These are phyloP conservation scores for Elongisporangium undulatum DNA, from an alignment of 352 stramenopile species.

Conservation along the genomic window DNA sequence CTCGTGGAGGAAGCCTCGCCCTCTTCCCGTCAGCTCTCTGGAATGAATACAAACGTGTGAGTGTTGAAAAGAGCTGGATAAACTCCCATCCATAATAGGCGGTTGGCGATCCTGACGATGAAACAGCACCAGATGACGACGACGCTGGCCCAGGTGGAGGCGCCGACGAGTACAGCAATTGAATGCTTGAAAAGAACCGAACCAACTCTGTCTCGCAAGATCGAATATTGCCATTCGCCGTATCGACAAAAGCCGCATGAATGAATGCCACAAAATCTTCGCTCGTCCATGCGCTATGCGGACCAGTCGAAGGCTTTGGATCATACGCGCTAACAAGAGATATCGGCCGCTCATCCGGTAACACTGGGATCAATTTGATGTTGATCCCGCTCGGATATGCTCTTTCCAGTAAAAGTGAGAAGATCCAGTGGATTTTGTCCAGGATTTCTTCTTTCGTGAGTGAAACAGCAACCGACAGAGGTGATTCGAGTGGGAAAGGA, in stretches of 20 bases:
- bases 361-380: constrained; percentile 2
- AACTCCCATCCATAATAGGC: not conserved
- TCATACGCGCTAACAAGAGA: constrained; percentile 4
- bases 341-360: not conserved
- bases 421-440: constrained; percentile 28
- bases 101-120: not conserved
- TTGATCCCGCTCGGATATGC: not conserved
- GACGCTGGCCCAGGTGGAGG: not conserved
- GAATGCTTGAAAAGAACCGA: constrained; percentile 32
- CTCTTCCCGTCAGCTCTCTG: constrained; percentile 6
- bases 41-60: constrained; percentile 20
- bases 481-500: constrained; percentile 10
- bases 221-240: constrained; percentile 13
- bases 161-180: constrained; percentile 18
- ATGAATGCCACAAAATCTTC: constrained; percentile 28
- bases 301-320: not conserved
- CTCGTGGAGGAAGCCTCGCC: constrained; percentile 7
- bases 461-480: constrained; percentile 14
- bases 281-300: constrained; percentile 11
- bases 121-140: not conserved
- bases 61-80: constrained; percentile 10
- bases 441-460: constrained; percentile 28
- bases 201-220: constrained; percentile 26
- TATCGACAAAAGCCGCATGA: constrained; percentile 23
- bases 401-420: constrained; percentile 1